Percentiles rank a stretch among this genome's conserved stretches.
Evolutionary conservation across 1,284 basidiomycete species (phyloP).

Genomic region (Ceratobasidium sp.): DNA sequence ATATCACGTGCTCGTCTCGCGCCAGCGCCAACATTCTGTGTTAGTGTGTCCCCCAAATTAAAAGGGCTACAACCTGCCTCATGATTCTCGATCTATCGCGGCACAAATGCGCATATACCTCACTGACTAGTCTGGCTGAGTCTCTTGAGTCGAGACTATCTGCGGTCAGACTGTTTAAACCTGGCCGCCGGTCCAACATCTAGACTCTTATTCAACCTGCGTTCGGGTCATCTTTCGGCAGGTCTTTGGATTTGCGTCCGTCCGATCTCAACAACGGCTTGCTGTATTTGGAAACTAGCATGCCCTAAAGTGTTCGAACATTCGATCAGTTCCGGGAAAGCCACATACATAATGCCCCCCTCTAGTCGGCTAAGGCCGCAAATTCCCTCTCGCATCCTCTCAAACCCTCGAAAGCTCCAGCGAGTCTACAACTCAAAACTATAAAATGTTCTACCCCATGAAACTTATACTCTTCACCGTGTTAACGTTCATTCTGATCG

Average conservation of each 20-base stretch:
- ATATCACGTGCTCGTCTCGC: neutral
- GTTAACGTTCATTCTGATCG: neutral
- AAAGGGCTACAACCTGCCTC: too few relatives aligned
- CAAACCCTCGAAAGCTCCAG: neutral
- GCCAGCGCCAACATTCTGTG: neutral
- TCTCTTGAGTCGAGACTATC: neutral
- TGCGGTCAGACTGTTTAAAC: neutral
- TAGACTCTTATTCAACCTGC: neutral
- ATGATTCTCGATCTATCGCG: neutral
- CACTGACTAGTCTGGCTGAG: neutral
- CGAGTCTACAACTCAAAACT: neutral
- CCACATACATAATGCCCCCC: neutral
- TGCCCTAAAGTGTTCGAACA: constrained; percentile 1
- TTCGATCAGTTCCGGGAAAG: neutral
- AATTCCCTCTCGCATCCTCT: neutral
- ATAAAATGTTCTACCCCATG: neutral
- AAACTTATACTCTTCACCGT: neutral
- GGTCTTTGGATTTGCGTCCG: neutral
- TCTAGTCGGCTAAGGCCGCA: neutral
- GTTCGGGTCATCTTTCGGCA: neutral
- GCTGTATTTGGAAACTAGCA: neutral
- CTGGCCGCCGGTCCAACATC: neutral
- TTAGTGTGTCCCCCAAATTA: too few relatives aligned
- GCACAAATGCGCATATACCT: neutral
- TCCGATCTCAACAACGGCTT: neutral